phyloP scores from a whole-genome alignment of 2,329 filamentous ascomycete species.

The Arthrocladium fulminans region DNA sequence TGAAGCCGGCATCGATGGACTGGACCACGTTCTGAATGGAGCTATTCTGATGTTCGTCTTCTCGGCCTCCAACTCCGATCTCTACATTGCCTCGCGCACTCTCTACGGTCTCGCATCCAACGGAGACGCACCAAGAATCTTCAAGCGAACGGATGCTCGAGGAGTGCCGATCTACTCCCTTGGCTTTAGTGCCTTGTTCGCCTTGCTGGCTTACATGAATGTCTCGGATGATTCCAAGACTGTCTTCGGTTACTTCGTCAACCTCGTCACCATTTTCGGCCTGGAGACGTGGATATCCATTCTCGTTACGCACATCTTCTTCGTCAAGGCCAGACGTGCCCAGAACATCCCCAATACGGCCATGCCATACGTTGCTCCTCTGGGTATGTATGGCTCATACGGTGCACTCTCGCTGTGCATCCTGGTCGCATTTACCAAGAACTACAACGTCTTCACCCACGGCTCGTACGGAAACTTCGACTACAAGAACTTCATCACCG shows the following conservation, averaged over 20 bases:
- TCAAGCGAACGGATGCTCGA: constrained; percentile 60
- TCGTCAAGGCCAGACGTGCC: constrained; percentile 53
- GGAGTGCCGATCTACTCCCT: constrained; percentile 64
- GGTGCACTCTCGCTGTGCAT: constrained; percentile 60
- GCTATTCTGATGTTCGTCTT: constrained; percentile 49
- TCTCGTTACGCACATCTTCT: constrained; percentile 58
- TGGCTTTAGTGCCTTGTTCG: constrained; percentile 51
- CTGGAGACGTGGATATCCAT: constrained; percentile 60
- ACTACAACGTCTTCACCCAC: constrained; percentile 62
- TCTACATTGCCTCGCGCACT: constrained; percentile 47
- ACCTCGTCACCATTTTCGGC: constrained; percentile 57
- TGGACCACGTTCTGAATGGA: constrained; percentile 53
- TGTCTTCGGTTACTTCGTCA: constrained; percentile 59
- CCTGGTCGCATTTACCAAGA: constrained; percentile 72
- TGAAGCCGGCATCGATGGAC: constrained; percentile 44
- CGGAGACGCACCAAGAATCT: constrained; percentile 61
- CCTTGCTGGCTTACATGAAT: constrained; percentile 61
- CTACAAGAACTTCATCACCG: constrained; percentile 69
- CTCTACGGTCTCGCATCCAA: constrained; percentile 64
- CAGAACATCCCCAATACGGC: constrained; percentile 49
- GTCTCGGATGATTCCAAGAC: constrained; percentile 48
- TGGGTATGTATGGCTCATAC: constrained; percentile 62
- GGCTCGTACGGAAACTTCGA: constrained; percentile 49
- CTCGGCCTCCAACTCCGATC: constrained; percentile 49
- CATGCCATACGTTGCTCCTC: constrained; percentile 59